A percentile compares a stretch with the other conserved stretches of the same genome.
Conservation (phyloP, 768 basidiomycete genomes). For the Infundibulicybe gibba region DNA sequence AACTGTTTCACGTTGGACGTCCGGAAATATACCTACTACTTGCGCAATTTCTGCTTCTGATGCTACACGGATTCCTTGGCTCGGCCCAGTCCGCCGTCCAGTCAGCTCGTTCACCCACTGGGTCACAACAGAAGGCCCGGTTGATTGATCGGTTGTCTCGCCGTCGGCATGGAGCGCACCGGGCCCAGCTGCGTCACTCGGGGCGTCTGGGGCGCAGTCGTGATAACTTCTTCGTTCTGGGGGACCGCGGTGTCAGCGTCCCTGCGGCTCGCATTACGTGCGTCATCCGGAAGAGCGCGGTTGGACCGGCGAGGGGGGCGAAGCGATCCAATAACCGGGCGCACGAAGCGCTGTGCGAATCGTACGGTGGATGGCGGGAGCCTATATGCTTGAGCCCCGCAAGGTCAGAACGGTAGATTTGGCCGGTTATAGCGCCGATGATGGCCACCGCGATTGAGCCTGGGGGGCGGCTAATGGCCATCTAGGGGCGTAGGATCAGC, state of each 20-base stretch:
- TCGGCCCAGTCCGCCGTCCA: conserved; percentile 45
- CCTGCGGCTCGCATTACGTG: conserved; percentile 14
- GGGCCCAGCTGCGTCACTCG: conserved; percentile 14
- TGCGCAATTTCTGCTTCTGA: conserved; percentile 74
- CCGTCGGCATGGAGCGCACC: conserved; percentile 16
- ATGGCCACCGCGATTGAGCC: conserved; percentile 58
- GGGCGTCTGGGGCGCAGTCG: conserved; percentile 47
- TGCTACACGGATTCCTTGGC: conserved; percentile 61
- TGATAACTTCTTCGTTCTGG: conserved; percentile 57
- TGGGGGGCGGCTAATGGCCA: conserved; percentile 65
- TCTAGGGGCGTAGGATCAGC: conserved; percentile 33
- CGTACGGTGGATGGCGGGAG: conserved; percentile 56
- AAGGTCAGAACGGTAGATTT: conserved; percentile 81
- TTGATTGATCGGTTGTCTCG: conserved; percentile 16
- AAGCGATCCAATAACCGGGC: conserved; percentile 65
- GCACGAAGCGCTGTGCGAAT: conserved; percentile 54
- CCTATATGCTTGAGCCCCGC: conserved; percentile 78
- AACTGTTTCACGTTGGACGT: conserved; percentile 66
- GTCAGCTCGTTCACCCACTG: conserved; percentile 83
- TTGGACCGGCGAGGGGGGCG: conserved; percentile 63
- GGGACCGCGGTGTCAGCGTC: conserved; percentile 13
- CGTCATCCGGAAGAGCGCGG: conserved; percentile 67
- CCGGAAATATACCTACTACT: conserved; percentile 81
- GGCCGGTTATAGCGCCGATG: conserved; percentile 67
- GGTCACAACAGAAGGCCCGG: conserved; percentile 51